Evolutionary conservation across 192 early-diverging fungal genomes (phyloP).

Genomic region (Spizellomyces sp.): DNA sequence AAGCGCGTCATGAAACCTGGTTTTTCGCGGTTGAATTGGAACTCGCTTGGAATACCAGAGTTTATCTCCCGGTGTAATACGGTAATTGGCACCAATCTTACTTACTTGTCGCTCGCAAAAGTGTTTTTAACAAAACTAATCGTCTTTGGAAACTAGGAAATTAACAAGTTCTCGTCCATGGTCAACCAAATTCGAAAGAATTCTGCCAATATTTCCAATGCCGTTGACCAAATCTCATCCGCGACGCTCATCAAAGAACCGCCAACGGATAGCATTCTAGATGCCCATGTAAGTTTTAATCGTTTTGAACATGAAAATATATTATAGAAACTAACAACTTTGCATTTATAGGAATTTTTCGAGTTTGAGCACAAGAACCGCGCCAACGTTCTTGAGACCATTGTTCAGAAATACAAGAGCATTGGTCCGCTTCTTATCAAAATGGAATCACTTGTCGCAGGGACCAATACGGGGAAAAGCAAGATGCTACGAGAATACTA

Average conservation of each 20-base stretch:
- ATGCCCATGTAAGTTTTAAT: constrained; percentile 53
- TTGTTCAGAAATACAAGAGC: constrained; percentile 57
- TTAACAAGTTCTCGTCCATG: constrained; percentile 64
- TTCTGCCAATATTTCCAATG: constrained; percentile 57
- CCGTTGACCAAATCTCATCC: constrained; percentile 53
- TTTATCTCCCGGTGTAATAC: constrained; percentile 60
- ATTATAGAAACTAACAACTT: constrained; percentile 2
- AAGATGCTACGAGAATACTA: constrained; percentile 64
- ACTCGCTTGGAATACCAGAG: constrained; percentile 63
- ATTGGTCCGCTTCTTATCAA: constrained; percentile 67
- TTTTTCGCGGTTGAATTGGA: constrained; percentile 65
- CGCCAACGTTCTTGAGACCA: constrained; percentile 41
- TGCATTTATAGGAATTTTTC: constrained; percentile 62
- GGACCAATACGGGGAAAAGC: constrained; percentile 65
- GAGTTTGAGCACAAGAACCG: constrained; percentile 61
- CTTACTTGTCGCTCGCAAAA: background rate
- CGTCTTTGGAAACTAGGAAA: constrained; percentile 42
- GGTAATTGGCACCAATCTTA: constrained; percentile 20
- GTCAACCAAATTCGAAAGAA: constrained; percentile 66
- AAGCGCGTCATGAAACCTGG: constrained; percentile 66
- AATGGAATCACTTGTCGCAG: constrained; percentile 64
- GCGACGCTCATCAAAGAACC: constrained; percentile 56
- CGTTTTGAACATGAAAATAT: background rate
- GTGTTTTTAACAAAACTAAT: background rate
- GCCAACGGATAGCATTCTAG: constrained; percentile 47